phyloP scores from a whole-genome alignment of 1,139 yeast species.

The Pichia sp. region DNA sequence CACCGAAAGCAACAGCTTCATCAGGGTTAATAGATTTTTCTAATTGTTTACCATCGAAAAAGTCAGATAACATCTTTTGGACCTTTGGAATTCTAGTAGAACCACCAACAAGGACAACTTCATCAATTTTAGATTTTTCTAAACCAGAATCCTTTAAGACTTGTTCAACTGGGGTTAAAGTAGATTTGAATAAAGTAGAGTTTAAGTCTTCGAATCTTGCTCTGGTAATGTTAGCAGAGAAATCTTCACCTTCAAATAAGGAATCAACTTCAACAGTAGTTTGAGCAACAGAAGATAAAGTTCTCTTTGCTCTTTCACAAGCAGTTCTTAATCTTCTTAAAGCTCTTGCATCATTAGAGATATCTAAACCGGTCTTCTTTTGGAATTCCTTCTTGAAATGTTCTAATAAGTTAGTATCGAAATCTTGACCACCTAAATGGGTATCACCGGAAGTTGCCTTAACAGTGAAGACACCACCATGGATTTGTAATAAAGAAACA shows the following conservation, averaged over 20 bases:
- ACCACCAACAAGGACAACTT: conserved; percentile 87
- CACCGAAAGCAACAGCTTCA: conserved; percentile 99
- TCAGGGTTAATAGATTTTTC: conserved; percentile 97
- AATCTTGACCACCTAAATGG: conserved; percentile 99
- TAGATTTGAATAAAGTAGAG: conserved; percentile 78
- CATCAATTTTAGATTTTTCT: conserved; percentile 74
- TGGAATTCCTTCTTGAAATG: conserved; percentile 93
- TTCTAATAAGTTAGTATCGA: conserved; percentile 92
- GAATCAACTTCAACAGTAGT: conserved; percentile 85
- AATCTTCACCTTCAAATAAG: conserved; percentile 72
- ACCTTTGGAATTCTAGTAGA: conserved; percentile 93
- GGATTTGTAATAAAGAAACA: conserved; percentile 93
- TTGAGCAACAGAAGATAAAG: conserved; percentile 80
- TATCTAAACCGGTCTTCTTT: conserved; percentile 93
- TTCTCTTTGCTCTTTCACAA: conserved; percentile 89
- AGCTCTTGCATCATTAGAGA: conserved; percentile 90
- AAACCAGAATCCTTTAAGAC: conserved; percentile 76
- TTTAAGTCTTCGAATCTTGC: conserved; percentile 88
- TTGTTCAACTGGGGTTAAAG: conserved; percentile 80
- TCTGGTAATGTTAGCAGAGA: conserved; percentile 77
- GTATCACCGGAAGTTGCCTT: conserved; percentile 99
- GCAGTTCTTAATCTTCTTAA: conserved; percentile 89
- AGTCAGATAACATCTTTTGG: conserved; percentile 78
- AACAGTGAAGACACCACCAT: conserved; percentile 99
- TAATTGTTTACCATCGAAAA: conserved; percentile 86